Conservation (phyloP, 495 filamentous ascomycete species). For the Evernia prunastri region DNA sequence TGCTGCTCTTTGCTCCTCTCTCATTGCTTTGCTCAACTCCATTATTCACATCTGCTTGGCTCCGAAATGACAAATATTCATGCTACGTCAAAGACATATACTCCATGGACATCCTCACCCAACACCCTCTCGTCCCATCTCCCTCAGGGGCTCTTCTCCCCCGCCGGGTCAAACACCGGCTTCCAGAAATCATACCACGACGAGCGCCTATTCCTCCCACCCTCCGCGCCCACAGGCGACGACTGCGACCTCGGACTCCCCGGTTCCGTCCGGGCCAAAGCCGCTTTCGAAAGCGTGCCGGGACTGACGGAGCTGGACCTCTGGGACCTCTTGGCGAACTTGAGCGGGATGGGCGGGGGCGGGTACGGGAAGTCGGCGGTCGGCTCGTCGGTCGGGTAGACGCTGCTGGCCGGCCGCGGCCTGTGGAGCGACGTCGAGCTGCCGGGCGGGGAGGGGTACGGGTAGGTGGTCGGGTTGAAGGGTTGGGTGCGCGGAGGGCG, state of each 20-base stretch:
- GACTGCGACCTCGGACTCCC: neutral
- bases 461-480: constrained; percentile 4
- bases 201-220: neutral
- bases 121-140: neutral
- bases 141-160: neutral
- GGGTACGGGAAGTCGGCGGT: neutral
- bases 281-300: neutral
- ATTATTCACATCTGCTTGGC: no score
- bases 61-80: no score
- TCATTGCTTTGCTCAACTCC: no score
- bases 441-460: neutral
- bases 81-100: no score
- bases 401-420: neutral
- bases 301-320: neutral
- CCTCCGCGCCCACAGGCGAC: neutral
- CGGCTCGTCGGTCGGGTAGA: neutral
- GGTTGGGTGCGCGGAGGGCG: neutral
- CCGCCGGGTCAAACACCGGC: neutral
- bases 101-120: neutral
- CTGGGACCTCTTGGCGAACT: neutral
- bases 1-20: no score
- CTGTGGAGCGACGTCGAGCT: neutral
- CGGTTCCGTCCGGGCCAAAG: neutral
- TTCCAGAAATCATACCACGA: constrained; percentile 8
- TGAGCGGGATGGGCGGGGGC: neutral